These are phyloP conservation scores for Sporobolus alterniflorus DNA, from an alignment of 202 grass and related monocot genomes.

Conservation along the genomic window DNA sequence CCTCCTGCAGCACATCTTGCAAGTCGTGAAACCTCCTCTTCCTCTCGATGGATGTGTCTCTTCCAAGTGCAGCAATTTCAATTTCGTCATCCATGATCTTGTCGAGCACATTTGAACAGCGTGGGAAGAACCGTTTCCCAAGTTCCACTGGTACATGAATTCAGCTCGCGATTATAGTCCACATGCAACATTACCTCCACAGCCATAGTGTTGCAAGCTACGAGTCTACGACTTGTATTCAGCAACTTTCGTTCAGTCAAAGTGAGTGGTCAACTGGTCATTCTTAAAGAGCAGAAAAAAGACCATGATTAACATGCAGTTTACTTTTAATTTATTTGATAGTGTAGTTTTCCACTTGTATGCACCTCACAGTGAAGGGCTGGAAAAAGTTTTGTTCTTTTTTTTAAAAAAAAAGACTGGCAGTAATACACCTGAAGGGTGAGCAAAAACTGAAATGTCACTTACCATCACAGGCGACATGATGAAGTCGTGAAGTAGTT, in stretches of 20 bases:
- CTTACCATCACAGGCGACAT: background rate
- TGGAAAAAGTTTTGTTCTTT: background rate
- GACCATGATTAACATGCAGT: background rate
- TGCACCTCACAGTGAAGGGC: background rate
- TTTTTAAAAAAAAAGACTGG: background rate
- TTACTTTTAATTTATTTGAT: no score
- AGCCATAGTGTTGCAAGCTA: background rate
- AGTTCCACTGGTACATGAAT: constrained; percentile 69
- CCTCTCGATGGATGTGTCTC: constrained; percentile 56
- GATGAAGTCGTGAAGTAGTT: background rate
- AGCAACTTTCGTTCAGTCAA: background rate
- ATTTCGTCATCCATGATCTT: constrained; percentile 80
- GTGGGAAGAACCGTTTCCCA: constrained; percentile 79
- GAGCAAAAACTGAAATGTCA: background rate
- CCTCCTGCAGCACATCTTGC: constrained; percentile 62
- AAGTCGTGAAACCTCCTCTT: constrained; percentile 68
- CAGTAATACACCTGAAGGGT: background rate
- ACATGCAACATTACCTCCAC: background rate
- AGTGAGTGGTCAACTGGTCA: background rate
- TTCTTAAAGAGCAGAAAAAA: background rate
- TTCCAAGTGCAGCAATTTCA: constrained; percentile 39
- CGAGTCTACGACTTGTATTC: background rate
- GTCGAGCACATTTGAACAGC: constrained; percentile 75
- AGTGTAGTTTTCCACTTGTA: background rate
- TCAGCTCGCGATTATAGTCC: constrained; percentile 25